phyloP scores from a whole-genome alignment of 2,329 filamentous ascomycete genomes.

The Aspergillus quadricinctus region DNA sequence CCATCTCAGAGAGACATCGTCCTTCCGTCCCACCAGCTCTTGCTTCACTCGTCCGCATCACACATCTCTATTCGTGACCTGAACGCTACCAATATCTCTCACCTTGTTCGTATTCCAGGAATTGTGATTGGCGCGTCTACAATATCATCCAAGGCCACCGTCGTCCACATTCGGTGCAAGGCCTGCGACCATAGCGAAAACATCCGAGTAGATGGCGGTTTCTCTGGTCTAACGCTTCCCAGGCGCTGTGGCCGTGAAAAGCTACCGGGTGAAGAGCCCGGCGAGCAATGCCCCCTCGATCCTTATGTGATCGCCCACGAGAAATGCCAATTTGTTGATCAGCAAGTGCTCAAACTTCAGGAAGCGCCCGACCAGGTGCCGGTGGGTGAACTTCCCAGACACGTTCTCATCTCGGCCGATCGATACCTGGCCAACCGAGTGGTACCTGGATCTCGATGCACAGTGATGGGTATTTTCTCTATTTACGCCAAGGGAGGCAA shows the following conservation, averaged over 20 bases:
- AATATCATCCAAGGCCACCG: slow-evolving; percentile 90
- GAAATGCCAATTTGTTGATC: slow-evolving; percentile 89
- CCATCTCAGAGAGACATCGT: slow-evolving; percentile 64
- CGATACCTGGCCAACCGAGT: slow-evolving; percentile 93
- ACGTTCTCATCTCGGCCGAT: slow-evolving; percentile 95
- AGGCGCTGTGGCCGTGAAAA: slow-evolving; percentile 67
- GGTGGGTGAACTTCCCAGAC: slow-evolving; percentile 88
- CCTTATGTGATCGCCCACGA: slow-evolving; percentile 96
- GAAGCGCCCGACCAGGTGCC: slow-evolving; percentile 97
- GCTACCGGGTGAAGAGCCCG: slow-evolving; percentile 58
- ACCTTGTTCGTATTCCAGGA: slow-evolving; percentile 92
- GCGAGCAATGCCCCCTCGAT: slow-evolving; percentile 79
- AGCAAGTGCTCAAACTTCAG: slow-evolving; percentile 96
- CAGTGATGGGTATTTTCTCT: slow-evolving; percentile 94
- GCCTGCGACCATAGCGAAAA: slow-evolving; percentile 71
- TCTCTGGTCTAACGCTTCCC: slow-evolving; percentile 80
- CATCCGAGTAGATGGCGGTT: slow-evolving; percentile 75
- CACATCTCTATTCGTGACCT: slow-evolving; percentile 91
- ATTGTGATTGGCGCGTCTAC: slow-evolving; percentile 98
- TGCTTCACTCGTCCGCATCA: slow-evolving; percentile 86
- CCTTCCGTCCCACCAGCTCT: slow-evolving; percentile 87
- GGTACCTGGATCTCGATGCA: slow-evolving; percentile 90
- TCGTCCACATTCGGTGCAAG: slow-evolving; percentile 80
- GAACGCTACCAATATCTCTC: slow-evolving; percentile 85
- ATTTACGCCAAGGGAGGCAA: slow-evolving; percentile 91